Evolutionary conservation across 257 asterid genomes (phyloP).

Genomic region (Solanum medicagineum): DNA sequence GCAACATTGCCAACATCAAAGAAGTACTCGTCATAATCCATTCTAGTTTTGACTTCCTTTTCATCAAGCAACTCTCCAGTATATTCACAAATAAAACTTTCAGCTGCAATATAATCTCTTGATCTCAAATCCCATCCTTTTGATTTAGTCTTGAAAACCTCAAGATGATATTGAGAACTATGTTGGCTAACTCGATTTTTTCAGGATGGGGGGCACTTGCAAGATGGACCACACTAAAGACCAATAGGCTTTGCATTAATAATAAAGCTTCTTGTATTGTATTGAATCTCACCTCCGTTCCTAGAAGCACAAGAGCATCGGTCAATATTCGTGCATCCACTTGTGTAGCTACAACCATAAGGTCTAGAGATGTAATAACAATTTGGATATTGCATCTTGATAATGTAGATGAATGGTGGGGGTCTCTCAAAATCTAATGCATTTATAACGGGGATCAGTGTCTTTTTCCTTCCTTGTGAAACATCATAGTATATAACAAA

Average conservation of each 20-base stretch:
- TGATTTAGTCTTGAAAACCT: slow-evolving; percentile 22
- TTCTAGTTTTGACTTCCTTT: slow-evolving; percentile 4
- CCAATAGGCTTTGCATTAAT: slow-evolving; percentile 6
- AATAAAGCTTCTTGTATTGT: slow-evolving; percentile 13
- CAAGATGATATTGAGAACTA: slow-evolving; percentile 19
- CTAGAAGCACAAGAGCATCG: not conserved
- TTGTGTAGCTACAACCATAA: too few relatives aligned
- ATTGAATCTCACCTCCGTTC: slow-evolving; percentile 45
- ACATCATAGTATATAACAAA: too few relatives aligned
- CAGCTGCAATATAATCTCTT: slow-evolving; percentile 3
- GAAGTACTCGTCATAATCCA: not conserved
- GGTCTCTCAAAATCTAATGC: too few relatives aligned
- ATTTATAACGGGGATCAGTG: too few relatives aligned
- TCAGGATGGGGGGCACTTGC: slow-evolving; percentile 45
- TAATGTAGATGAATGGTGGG: too few relatives aligned
- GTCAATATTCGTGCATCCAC: rapidly evolving
- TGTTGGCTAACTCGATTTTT: slow-evolving; percentile 28
- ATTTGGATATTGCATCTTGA: too few relatives aligned
- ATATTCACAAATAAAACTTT: slow-evolving; percentile 44
- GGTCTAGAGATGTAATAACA: too few relatives aligned
- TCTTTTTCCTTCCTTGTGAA: too few relatives aligned
- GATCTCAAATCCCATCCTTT: slow-evolving; percentile 48
- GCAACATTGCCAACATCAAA: not conserved
- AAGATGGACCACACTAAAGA: slow-evolving; percentile 35
- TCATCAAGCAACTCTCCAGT: slow-evolving; percentile 18